phyloP scores from a whole-genome alignment of 2,329 filamentous ascomycete genomes.

The Xylaria sp. region DNA sequence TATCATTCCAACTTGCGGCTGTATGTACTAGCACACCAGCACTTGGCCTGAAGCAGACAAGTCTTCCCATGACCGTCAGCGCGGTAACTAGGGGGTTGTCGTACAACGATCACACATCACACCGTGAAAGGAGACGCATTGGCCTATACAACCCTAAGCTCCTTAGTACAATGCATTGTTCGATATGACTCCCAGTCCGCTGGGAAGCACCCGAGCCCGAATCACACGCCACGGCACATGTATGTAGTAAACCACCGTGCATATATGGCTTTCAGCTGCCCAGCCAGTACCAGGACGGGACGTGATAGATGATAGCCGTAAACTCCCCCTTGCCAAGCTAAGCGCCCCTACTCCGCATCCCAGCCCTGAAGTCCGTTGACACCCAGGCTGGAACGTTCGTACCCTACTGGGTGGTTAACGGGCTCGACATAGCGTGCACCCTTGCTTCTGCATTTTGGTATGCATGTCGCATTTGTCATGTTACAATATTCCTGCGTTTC shows the following conservation, averaged over 20 bases:
- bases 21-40: neutral
- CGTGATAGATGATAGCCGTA: neutral
- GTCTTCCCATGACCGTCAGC: neutral
- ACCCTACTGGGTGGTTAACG: conserved; percentile 27
- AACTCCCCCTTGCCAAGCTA: conserved; percentile 28
- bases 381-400: conserved; percentile 5
- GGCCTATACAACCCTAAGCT: conserved; percentile 20
- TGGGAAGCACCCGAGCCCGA: conserved; percentile 32
- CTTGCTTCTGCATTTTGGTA: conserved; percentile 32
- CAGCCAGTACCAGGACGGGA: conserved; percentile 17
- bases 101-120: neutral
- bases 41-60: neutral
- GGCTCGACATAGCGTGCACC: conserved; percentile 22
- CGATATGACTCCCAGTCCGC: conserved; percentile 31
- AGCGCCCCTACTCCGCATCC: conserved; percentile 34
- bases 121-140: conserved; percentile 3
- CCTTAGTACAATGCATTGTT: conserved; percentile 29
- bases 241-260: conserved; percentile 24
- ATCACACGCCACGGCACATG: conserved; percentile 28
- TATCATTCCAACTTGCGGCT: neutral
- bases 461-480: conserved; percentile 40
- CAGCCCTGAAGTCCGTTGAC: conserved; percentile 28
- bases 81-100: neutral
- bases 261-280: conserved; percentile 32
- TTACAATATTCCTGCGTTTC: conserved; percentile 35